Evolutionary conservation across 345 rosid species (phyloP).

Genomic region (Bruguiera sexangula): DNA sequence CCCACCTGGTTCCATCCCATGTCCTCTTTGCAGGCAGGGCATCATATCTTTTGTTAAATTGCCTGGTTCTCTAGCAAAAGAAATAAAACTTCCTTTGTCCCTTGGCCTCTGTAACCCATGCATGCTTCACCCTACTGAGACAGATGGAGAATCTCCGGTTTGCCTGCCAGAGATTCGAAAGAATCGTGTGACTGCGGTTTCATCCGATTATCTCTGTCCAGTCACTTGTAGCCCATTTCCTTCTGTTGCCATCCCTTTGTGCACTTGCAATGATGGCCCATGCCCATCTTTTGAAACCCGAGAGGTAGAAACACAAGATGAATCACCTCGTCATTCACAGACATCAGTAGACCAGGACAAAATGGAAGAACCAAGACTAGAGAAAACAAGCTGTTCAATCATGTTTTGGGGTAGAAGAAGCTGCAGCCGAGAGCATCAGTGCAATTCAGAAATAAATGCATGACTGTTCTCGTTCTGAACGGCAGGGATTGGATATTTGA

Average conservation of each 20-base stretch:
- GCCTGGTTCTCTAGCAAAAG: conserved; percentile 63
- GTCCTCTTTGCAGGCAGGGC: conserved; percentile 93
- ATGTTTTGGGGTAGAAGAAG: conserved; percentile 99
- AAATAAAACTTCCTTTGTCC: conserved; percentile 55
- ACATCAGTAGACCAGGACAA: conserved; percentile 56
- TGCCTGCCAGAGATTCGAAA: conserved; percentile 56
- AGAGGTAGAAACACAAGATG: conserved; percentile 49
- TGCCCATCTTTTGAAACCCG: conserved; percentile 71
- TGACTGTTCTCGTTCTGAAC: conserved; percentile 24
- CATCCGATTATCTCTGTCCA: conserved; percentile 81
- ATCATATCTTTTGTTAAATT: conserved; percentile 63
- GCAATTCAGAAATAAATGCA: conserved; percentile 94
- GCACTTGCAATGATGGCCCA: conserved; percentile 80
- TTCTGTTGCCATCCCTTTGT: conserved; percentile 74
- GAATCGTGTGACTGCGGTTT: conserved; percentile 66
- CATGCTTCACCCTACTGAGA: conserved; percentile 71
- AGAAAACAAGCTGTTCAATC: conserved; percentile 78
- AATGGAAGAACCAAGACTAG: conserved; percentile 66
- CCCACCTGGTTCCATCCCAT: conserved; percentile 87
- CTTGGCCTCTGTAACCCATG: conserved; percentile 91
- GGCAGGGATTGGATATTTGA: neutral
- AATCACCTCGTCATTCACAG: conserved; percentile 46
- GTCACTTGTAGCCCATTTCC: conserved; percentile 94
- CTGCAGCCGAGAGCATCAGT: conserved; percentile 94
- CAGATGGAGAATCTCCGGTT: conserved; percentile 52